Evolutionary conservation across 495 filamentous ascomycete genomes (phyloP).

Genomic region (Alectoria sarmentosa): DNA sequence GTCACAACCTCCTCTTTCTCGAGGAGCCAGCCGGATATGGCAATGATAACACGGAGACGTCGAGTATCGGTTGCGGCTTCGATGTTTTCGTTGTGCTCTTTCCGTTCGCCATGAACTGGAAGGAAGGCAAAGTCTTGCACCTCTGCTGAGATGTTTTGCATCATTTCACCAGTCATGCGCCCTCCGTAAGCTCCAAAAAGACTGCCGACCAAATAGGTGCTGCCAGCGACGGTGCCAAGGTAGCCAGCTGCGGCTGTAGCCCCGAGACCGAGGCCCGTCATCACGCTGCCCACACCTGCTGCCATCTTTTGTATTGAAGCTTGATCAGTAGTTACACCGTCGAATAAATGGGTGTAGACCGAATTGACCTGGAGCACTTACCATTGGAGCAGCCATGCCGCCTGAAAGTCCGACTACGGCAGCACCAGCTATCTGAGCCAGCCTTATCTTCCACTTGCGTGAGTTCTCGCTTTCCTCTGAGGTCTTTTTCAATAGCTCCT

Average conservation of each 20-base stretch:
- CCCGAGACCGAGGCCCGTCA: constrained; percentile 75
- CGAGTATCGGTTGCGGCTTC: constrained; percentile 41
- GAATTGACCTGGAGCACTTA: no score
- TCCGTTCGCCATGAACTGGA: constrained; percentile 49
- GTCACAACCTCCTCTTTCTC: constrained; percentile 59
- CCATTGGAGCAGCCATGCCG: constrained; percentile 69
- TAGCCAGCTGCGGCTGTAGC: constrained; percentile 72
- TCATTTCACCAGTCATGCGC: constrained; percentile 75
- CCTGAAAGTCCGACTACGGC: constrained; percentile 77
- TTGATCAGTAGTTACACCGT: no score
- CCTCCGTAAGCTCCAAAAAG: constrained; percentile 88
- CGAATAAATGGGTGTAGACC: no score
- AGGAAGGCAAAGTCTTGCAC: constrained; percentile 87
- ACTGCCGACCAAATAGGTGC: constrained; percentile 67
- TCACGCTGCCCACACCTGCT: constrained; percentile 72
- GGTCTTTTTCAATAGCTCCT: constrained; percentile 55
- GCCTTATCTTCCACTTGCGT: constrained; percentile 73
- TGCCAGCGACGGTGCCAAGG: constrained; percentile 71
- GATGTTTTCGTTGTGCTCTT: constrained; percentile 34
- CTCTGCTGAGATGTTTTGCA: constrained; percentile 81
- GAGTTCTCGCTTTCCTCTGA: constrained; percentile 54
- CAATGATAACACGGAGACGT: constrained; percentile 73
- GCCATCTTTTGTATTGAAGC: constrained; percentile 41
- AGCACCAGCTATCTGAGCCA: constrained; percentile 72
- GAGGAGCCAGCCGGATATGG: constrained; percentile 75